A percentile compares a stretch with the other conserved stretches of the same genome.
phyloP scores from a whole-genome alignment of 106 monocot genomes.

The Platanthera zijinensis region DNA sequence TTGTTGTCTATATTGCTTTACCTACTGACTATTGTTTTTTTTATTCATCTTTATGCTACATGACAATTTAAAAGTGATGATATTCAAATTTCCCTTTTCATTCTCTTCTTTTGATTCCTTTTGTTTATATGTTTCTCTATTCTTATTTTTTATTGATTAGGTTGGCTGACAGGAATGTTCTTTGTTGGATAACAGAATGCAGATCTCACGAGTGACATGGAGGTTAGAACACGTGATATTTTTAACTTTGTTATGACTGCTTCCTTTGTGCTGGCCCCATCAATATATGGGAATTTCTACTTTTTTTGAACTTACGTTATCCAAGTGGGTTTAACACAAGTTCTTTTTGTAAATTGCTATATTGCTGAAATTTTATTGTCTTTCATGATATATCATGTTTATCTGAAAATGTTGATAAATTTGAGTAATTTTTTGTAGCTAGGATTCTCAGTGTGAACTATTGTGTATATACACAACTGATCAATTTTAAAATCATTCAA shows the following conservation, averaged over 20 bases:
- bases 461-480: neutral
- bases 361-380: neutral
- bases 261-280: neutral
- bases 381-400: neutral
- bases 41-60: neutral
- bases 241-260: neutral
- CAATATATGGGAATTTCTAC: neutral
- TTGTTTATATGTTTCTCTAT: constrained; percentile 20
- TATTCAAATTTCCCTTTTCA: neutral
- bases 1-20: neutral
- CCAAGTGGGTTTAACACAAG: neutral
- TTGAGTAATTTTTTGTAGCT: neutral
- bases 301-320: neutral
- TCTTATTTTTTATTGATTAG: constrained; percentile 35
- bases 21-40: neutral
- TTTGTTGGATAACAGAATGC: constrained; percentile 70
- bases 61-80: neutral
- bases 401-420: neutral
- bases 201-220: constrained; percentile 45
- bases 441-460: neutral
- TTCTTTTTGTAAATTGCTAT: neutral
- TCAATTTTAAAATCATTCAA: constrained; percentile 8
- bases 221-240: constrained; percentile 35
- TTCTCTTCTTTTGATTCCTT: neutral
- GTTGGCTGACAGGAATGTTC: constrained; percentile 48